Percentiles rank a stretch among this genome's conserved stretches.
Evolutionary conservation across 2,329 filamentous ascomycete species (phyloP).

Genomic region (Neoarthrinium moseri): DNA sequence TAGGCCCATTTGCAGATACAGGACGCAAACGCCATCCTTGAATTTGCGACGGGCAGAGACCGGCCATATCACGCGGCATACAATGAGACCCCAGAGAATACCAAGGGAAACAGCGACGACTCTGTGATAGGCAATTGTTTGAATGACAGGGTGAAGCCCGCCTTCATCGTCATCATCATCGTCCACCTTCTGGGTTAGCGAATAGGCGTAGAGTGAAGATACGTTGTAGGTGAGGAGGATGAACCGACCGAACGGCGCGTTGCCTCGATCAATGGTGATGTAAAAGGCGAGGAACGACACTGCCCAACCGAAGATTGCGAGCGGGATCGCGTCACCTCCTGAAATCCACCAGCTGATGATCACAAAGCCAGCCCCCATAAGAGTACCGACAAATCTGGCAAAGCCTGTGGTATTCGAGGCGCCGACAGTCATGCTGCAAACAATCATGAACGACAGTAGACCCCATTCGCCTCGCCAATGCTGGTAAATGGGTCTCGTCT

Average conservation of each 20-base stretch:
- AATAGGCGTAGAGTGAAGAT: constrained; percentile 91
- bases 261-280: constrained; percentile 79
- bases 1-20: constrained; percentile 92
- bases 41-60: constrained; percentile 87
- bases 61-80: constrained; percentile 89
- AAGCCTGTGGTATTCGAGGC: constrained; percentile 91
- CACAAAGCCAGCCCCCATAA: constrained; percentile 75
- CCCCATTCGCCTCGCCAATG: constrained; percentile 98
- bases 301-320: constrained; percentile 80
- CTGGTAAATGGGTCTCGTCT: constrained; percentile 76
- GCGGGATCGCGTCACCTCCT: constrained; percentile 67
- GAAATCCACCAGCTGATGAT: constrained; percentile 76
- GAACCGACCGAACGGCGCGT: constrained; percentile 88
- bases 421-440: constrained; percentile 96
- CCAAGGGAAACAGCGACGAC: constrained; percentile 83
- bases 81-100: constrained; percentile 86
- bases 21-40: constrained; percentile 82
- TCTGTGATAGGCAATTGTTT: constrained; percentile 84
- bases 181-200: constrained; percentile 74
- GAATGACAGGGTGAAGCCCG: constrained; percentile 78
- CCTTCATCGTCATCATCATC: constrained; percentile 88
- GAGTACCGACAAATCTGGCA: constrained; percentile 82
- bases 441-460: constrained; percentile 93
- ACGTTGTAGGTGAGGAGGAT: constrained; percentile 96
- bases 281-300: constrained; percentile 85